Conservation (phyloP, 1,284 basidiomycete species). For the Malassezia psittaci region DNA sequence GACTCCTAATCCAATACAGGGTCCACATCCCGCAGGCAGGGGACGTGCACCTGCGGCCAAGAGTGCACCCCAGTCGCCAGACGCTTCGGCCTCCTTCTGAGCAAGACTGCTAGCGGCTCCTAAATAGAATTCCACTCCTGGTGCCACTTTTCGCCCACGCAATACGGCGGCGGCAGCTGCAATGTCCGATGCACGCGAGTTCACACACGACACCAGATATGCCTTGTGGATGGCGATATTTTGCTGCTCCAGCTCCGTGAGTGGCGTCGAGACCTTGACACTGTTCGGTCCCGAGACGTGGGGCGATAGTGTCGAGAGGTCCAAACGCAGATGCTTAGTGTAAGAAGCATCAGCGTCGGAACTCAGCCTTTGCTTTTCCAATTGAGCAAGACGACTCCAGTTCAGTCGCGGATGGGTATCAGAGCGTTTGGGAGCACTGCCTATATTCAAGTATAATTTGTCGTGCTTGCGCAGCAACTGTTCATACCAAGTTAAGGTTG, state of each 20-base stretch:
- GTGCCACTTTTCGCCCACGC: slow-evolving; percentile 68
- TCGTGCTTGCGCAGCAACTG: slow-evolving; percentile 66
- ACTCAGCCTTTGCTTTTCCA: slow-evolving; percentile 56
- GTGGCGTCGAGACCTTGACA: slow-evolving; percentile 86
- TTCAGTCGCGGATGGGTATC: slow-evolving; percentile 72
- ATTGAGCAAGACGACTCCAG: slow-evolving; percentile 57
- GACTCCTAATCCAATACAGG: slow-evolving; percentile 89
- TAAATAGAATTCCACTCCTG: slow-evolving; percentile 89
- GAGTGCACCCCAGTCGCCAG: slow-evolving; percentile 80
- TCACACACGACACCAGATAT: slow-evolving; percentile 96
- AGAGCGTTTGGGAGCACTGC: slow-evolving; percentile 54
- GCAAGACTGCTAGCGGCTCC: slow-evolving; percentile 86
- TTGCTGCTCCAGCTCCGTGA: slow-evolving; percentile 65
- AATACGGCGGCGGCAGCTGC: slow-evolving; percentile 81
- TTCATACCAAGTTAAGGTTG: slow-evolving; percentile 79
- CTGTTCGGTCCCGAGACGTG: slow-evolving; percentile 95
- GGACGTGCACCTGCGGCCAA: slow-evolving; percentile 78
- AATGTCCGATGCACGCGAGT: slow-evolving; percentile 90
- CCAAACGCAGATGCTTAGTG: slow-evolving; percentile 77
- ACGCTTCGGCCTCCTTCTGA: slow-evolving; percentile 73
- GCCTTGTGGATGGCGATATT: slow-evolving; percentile 87
- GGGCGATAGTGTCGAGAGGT: slow-evolving; percentile 84
- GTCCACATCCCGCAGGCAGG: slow-evolving; percentile 89
- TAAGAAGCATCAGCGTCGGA: slow-evolving; percentile 76
- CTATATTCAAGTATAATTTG: slow-evolving; percentile 61